These are phyloP conservation scores for Phaffomyces thermotolerans DNA, from an alignment of 805 yeast genomes.

Conservation along the genomic window DNA sequence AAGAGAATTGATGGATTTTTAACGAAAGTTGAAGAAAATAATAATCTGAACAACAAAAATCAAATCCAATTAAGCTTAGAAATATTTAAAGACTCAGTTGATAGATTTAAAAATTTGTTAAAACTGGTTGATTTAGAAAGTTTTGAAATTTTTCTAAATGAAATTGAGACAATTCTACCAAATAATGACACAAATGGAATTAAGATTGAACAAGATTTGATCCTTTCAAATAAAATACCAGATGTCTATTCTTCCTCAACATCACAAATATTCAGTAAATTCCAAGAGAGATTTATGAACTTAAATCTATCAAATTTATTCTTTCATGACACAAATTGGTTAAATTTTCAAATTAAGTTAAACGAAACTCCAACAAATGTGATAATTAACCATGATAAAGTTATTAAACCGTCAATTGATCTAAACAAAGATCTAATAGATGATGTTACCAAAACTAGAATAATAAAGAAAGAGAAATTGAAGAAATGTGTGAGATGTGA, in stretches of 20 bases:
- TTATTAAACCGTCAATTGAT: constrained; percentile 26
- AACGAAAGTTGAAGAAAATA: constrained; percentile 17
- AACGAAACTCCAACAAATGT: constrained; percentile 26
- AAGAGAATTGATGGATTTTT: constrained; percentile 40
- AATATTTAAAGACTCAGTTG: constrained; percentile 45
- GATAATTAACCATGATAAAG: constrained; percentile 28
- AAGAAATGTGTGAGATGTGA: constrained; percentile 53
- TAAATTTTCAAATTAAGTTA: constrained; percentile 32
- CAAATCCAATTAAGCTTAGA: constrained; percentile 39
- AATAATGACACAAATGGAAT: constrained; percentile 12
- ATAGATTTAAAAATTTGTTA: constrained; percentile 30
- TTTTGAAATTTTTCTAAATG: constrained; percentile 57
- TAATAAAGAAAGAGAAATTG: constrained; percentile 22
- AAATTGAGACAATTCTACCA: constrained; percentile 32
- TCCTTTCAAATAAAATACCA: constrained; percentile 21
- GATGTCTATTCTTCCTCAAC: constrained; percentile 21
- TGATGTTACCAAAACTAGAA: constrained; percentile 23
- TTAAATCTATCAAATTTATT: constrained; percentile 39
- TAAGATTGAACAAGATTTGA: constrained; percentile 20
- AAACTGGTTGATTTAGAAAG: constrained; percentile 33
- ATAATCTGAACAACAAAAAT: constrained; percentile 5
- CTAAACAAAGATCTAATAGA: constrained; percentile 25
- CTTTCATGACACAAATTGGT: constrained; percentile 63
- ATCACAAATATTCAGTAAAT: constrained; percentile 23
- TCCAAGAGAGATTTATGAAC: constrained; percentile 25